Percentiles rank a stretch among this genome's conserved stretches.
Conservation (phyloP, 1,284 basidiomycete genomes). For the Apiotrichum veenhuisii region DNA sequence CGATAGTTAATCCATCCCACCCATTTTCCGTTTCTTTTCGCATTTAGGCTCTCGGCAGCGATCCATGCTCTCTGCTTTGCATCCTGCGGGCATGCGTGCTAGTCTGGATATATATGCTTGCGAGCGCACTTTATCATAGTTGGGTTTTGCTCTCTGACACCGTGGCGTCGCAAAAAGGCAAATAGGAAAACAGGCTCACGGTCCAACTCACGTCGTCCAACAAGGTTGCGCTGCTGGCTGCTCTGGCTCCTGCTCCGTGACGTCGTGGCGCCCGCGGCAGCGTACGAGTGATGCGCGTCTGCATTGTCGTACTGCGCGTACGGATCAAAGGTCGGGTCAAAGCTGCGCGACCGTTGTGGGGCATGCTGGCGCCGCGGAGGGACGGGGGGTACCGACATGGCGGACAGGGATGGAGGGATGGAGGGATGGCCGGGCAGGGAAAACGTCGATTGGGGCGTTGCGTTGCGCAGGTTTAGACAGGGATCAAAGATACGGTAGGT, state of each 20-base stretch:
- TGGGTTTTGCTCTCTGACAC: too few relatives aligned
- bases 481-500: too few relatives aligned
- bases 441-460: not conserved
- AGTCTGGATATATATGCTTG: too few relatives aligned
- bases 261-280: not conserved
- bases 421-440: slow-evolving; percentile 3
- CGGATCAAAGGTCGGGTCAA: slow-evolving; percentile 22
- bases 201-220: not conserved
- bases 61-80: too few relatives aligned
- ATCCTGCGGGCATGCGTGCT: too few relatives aligned
- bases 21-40: too few relatives aligned
- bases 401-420: not conserved
- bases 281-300: too few relatives aligned
- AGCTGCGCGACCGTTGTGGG: slow-evolving; percentile 34
- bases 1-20: too few relatives aligned
- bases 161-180: too few relatives aligned
- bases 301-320: not conserved
- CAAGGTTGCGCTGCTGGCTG: not conserved
- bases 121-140: too few relatives aligned
- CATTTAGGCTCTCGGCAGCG: too few relatives aligned
- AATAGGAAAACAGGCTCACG: slow-evolving; percentile 12
- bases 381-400: slow-evolving; percentile 2
- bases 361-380: not conserved
- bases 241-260: not conserved
- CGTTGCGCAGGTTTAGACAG: too few relatives aligned